Conservation (phyloP, 495 filamentous ascomycete species). For the Glarea lozoyensis region DNA sequence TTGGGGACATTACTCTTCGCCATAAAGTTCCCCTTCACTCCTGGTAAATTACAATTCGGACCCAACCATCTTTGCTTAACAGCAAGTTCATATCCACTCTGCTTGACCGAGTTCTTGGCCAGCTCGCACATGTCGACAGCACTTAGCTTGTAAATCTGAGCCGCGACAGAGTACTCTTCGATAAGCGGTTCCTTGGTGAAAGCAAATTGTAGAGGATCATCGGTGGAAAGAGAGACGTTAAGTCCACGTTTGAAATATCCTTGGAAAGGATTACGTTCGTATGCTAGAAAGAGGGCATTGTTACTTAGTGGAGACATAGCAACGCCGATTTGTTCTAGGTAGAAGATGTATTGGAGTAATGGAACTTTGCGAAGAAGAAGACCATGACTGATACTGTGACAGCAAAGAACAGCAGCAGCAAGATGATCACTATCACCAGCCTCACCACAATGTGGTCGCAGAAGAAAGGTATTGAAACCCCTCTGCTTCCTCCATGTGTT, state of each 20-base stretch:
- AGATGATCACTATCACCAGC: slow-evolving; percentile 95
- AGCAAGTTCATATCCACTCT: slow-evolving; percentile 85
- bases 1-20: slow-evolving; percentile 94
- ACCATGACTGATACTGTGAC: slow-evolving; percentile 95
- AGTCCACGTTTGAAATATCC: slow-evolving; percentile 90
- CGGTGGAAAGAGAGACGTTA: slow-evolving; percentile 92
- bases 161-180: slow-evolving; percentile 95
- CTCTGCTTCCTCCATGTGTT: slow-evolving; percentile 85
- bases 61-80: slow-evolving; percentile 91
- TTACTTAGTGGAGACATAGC: slow-evolving; percentile 98
- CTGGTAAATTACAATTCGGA: slow-evolving; percentile 58
- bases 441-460: slow-evolving; percentile 93
- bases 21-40: slow-evolving; percentile 76
- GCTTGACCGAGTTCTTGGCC: slow-evolving; percentile 87
- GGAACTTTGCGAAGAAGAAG: slow-evolving; percentile 90
- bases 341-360: slow-evolving; percentile 92
- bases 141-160: slow-evolving; percentile 96
- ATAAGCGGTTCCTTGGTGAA: slow-evolving; percentile 98
- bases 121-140: slow-evolving; percentile 98
- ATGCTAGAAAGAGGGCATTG: slow-evolving; percentile 93
- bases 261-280: slow-evolving; percentile 92
- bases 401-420: slow-evolving; percentile 84
- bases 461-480: slow-evolving; percentile 90
- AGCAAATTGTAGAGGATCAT: slow-evolving; percentile 95
- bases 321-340: slow-evolving; percentile 94